Evolutionary conservation across 73 alveolate genomes (phyloP), one percentile per base, ranked within the genome.

Genomic region (Vitrella brassicaformis): DNA sequence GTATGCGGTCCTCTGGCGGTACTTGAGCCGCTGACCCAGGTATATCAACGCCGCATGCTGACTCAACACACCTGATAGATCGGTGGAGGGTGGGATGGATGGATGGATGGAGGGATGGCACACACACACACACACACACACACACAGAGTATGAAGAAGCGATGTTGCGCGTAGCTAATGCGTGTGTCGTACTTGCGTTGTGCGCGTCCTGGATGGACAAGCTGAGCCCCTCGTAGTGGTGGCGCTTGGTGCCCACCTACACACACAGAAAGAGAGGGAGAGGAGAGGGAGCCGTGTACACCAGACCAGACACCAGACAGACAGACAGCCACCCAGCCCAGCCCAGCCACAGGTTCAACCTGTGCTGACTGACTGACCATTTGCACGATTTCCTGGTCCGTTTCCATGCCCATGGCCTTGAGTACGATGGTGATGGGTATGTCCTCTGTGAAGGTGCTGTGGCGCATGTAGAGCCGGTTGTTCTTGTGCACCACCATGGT

Each of bases 361-460:
- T 84, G n/a, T n/a, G n/a, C n/a, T n/a, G n/a, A n/a, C n/a, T n/a
- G n/a, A 65, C 99, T 99, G 45, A 96, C 95, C 78, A 95, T 65
- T 87, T 94, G 91, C 31, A 96, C 86, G 68, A 95, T 92, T 85
- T 96, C 99, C 82, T 93, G 94, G 78, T 96, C 99, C 71, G 95
- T 83, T 75, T 92, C 89, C 26, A 95, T 92, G 69, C 98, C 98
- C 90, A 95, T 81, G 10, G 99, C 99, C 84, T 93, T 96, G 71
- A 95, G 90, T 26, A 91, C 82, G 46, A 96, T 90, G 67, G 89
- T 82, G 30, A 96, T 80, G 28, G 98, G 98, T 69, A 95, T 94
- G 72, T 92, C 96, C 80, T 92, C 97, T 39, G 88, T 69, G 31
- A 90, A 90, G 28, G 92, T 75, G 74, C 89, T 90, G 74, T 88